Conservation (phyloP, 495 filamentous ascomycete genomes). For the Coniosporium apollinis region DNA sequence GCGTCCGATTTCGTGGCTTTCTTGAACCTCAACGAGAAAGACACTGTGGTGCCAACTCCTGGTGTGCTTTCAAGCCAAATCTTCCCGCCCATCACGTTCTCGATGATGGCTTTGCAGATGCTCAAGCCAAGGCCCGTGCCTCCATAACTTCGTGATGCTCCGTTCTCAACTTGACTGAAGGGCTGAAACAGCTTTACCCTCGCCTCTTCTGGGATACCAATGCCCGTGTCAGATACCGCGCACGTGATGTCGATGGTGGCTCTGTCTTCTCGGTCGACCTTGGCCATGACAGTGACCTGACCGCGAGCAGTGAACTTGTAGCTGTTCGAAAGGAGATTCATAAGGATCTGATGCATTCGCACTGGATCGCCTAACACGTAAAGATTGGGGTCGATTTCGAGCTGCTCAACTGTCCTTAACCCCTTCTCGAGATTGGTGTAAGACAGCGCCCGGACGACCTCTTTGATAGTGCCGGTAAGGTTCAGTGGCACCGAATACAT, state of each 20-base stretch:
- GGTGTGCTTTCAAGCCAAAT: conserved; percentile 68
- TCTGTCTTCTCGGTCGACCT: conserved; percentile 48
- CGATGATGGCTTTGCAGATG: conserved; percentile 89
- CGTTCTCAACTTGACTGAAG: conserved; percentile 79
- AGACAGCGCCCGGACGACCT: conserved; percentile 70
- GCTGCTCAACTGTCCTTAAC: conserved; percentile 53
- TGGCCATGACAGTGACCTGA: conserved; percentile 62
- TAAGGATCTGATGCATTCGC: conserved; percentile 79
- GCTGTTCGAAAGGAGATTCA: conserved; percentile 83
- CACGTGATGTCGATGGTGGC: conserved; percentile 59
- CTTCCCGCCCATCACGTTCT: conserved; percentile 71
- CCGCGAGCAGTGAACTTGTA: conserved; percentile 87
- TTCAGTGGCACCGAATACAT: conserved; percentile 75
- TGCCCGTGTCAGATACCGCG: conserved; percentile 80
- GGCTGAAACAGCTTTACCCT: conserved; percentile 73
- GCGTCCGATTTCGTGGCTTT: conserved; percentile 37
- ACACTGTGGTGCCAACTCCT: conserved; percentile 67
- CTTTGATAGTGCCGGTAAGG: conserved; percentile 68
- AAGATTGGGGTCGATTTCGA: conserved; percentile 50
- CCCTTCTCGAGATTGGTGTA: conserved; percentile 71
- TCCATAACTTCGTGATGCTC: conserved; percentile 74
- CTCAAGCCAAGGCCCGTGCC: conserved; percentile 80
- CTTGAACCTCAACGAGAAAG: conserved; percentile 65
- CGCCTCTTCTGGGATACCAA: conserved; percentile 71
- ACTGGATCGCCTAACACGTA: conserved; percentile 85